These are phyloP conservation scores for Phyllostachys edulis DNA, from an alignment of 176 grass and related monocot genomes.

Conservation along the genomic window DNA sequence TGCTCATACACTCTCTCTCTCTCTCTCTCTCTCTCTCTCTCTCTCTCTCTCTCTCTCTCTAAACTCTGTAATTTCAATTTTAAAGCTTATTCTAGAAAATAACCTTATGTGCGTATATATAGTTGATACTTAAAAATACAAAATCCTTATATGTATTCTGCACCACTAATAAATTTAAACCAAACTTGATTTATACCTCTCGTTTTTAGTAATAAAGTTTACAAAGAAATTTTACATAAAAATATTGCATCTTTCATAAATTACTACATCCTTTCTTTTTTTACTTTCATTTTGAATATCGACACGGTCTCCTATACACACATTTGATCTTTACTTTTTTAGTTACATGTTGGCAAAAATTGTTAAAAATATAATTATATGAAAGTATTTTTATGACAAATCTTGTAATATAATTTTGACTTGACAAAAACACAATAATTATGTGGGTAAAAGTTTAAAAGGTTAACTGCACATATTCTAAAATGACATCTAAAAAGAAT, in stretches of 20 bases:
- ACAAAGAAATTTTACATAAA: neutral
- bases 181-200: neutral
- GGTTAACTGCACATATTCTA: too few relatives aligned
- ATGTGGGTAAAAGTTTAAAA: too few relatives aligned
- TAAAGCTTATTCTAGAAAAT: neutral
- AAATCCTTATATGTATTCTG: neutral
- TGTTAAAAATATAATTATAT: too few relatives aligned
- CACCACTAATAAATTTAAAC: neutral
- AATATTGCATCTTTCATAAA: neutral
- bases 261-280: too few relatives aligned
- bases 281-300: too few relatives aligned
- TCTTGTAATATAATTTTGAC: too few relatives aligned
- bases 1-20: neutral
- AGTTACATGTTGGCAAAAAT: too few relatives aligned
- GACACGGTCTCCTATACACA: too few relatives aligned
- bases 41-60: neutral
- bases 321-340: too few relatives aligned
- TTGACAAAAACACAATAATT: too few relatives aligned
- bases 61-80: neutral
- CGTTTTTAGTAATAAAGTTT: neutral
- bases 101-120: neutral
- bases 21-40: neutral
- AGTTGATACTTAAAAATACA: neutral
- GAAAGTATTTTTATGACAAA: too few relatives aligned
- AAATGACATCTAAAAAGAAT: too few relatives aligned